These are phyloP conservation scores for Arbutus unedo DNA, from an alignment of 148 eudicot genomes.

Conservation along the genomic window DNA sequence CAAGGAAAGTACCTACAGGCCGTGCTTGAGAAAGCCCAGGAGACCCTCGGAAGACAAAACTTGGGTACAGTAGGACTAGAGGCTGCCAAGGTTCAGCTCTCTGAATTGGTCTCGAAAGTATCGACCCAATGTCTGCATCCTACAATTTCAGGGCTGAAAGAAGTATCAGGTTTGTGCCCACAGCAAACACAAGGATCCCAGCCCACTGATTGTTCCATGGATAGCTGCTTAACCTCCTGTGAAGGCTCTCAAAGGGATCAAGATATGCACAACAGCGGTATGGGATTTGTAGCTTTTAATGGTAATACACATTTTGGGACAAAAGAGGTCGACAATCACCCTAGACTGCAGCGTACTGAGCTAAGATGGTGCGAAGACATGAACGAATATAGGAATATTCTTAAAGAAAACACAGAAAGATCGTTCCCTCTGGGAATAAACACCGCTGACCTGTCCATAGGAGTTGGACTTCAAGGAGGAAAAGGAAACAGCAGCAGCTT, in stretches of 20 bases:
- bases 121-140: conserved; percentile 65
- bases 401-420: conserved; percentile 27
- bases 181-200: conserved; percentile 50
- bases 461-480: conserved; percentile 49
- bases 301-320: conserved; percentile 26
- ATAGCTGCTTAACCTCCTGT: conserved; percentile 76
- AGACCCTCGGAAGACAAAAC: conserved; percentile 77
- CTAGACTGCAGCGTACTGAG: conserved; percentile 23
- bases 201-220: conserved; percentile 56
- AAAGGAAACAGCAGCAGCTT: conserved; percentile 26
- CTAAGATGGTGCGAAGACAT: conserved; percentile 25
- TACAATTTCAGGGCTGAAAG: conserved; percentile 56
- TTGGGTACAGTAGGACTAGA: conserved; percentile 68
- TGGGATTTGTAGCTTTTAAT: conserved; percentile 42
- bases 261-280: conserved; percentile 45
- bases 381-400: conserved; percentile 33
- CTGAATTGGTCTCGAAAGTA: conserved; percentile 72
- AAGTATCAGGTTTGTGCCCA: conserved; percentile 37
- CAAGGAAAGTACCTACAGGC: conserved; percentile 89
- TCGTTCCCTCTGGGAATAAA: conserved; percentile 22
- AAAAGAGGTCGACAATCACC: conserved; percentile 28
- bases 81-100: conserved; percentile 73
- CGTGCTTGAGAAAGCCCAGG: conserved; percentile 83
- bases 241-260: conserved; percentile 60
- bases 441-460: conserved; percentile 51